Conservation (phyloP, 768 basidiomycete species). For the Hortiboletus flavorubellus region DNA sequence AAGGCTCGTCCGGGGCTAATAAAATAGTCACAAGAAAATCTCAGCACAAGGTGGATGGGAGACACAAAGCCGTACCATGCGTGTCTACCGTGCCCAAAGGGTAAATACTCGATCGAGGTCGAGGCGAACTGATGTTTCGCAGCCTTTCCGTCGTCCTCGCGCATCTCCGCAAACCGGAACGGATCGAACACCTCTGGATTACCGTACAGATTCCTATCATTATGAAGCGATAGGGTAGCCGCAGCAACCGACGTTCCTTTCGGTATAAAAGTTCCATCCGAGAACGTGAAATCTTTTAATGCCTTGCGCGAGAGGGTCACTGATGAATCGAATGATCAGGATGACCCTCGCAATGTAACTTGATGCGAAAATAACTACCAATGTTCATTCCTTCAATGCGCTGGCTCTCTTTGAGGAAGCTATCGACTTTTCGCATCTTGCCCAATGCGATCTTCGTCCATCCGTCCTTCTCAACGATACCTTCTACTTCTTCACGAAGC, state of each 20-base stretch:
- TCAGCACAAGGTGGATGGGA: not conserved
- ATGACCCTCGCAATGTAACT: slow-evolving; percentile 12
- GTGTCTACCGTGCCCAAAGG: slow-evolving; percentile 34
- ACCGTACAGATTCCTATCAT: slow-evolving; percentile 23
- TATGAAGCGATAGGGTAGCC: slow-evolving; percentile 20
- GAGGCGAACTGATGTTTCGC: slow-evolving; percentile 34
- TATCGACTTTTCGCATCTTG: slow-evolving; percentile 37
- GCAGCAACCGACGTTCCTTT: slow-evolving; percentile 28
- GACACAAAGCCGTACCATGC: slow-evolving; percentile 2
- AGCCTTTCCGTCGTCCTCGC: slow-evolving; percentile 31
- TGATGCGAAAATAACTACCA: slow-evolving; percentile 18
- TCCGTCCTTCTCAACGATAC: not conserved
- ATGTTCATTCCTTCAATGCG: slow-evolving; percentile 8
- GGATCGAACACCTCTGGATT: slow-evolving; percentile 13
- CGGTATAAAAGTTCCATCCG: slow-evolving; percentile 38
- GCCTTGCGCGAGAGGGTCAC: slow-evolving; percentile 34
- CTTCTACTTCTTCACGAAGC: slow-evolving; percentile 28
- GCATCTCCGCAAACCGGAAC: slow-evolving; percentile 18
- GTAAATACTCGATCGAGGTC: slow-evolving; percentile 30
- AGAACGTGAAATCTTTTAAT: slow-evolving; percentile 33
- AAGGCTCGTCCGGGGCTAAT: slow-evolving; percentile 18
- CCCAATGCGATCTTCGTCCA: slow-evolving; percentile 13
- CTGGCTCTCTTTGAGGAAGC: slow-evolving; percentile 27
- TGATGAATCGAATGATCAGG: slow-evolving; percentile 1
- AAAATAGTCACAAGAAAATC: too few relatives aligned